Base-by-base conservation (phyloP, 106 monocot species). In the Phalaenopsis aphrodite region DNA sequence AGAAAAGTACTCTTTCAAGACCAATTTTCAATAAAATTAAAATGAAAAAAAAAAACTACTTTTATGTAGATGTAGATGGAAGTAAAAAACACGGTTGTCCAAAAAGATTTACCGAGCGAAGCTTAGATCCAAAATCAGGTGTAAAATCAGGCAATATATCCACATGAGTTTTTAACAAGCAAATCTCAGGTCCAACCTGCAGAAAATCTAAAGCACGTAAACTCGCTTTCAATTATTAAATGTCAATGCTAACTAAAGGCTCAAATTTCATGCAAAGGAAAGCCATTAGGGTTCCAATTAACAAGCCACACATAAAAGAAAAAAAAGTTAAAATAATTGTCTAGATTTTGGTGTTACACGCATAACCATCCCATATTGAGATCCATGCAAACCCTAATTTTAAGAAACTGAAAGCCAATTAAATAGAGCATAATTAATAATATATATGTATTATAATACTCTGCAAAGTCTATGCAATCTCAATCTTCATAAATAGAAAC, bases 141-240 rank as follows among this genome's bases (percentile, higher is more conserved):
- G 90, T 89, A 80, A 94, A 94, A 87, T 97, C 97, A 76, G 92
- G 88, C 37, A 94, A 84, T 83, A 92, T 97, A 80, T 97, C 94
- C 79, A 97, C 97, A 79, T 97, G 97, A 11, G 97, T 97, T 79
- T 97, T 97, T 80, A 97, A 79, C 58, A 97, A 80, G 68, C 94
- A 97, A 80, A 97, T 97, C 81, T 97, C 92, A 8, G 97, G 90
- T 16, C 97, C 97, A 83, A 97, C 94, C 97, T 97, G 85, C 79
- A 86, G 0, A 76, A 16, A 41, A 56, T 42, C 36, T 17, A 78
- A 77, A 77, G 19, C 6, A 56, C 11, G 19, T 42, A 38, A 42
- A 14, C 81, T 21, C 2, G 37, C 69, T 16, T 69, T 24, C 76
- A 47, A 58, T 3, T 58, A 16, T 8, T 8, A 74, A 45, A 74